A percentile compares a stretch with the other conserved stretches of the same genome.
Conservation (phyloP, 495 filamentous ascomycete genomes). For the Thermochaetoides thermophila region DNA sequence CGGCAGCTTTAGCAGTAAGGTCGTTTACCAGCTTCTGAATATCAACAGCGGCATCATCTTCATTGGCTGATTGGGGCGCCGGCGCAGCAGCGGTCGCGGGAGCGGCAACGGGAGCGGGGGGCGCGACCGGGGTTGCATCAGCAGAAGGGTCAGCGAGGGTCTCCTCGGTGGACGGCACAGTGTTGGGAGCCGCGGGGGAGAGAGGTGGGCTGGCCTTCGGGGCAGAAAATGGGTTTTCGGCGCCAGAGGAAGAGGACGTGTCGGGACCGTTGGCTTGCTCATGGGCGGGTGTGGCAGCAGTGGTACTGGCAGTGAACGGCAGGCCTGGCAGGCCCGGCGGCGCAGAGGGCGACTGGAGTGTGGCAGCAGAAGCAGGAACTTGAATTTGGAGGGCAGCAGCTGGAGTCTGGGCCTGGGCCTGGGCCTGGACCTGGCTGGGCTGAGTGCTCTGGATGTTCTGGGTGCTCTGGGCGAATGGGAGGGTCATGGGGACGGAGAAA, state of each 20-base stretch:
- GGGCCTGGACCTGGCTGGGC: too few relatives aligned
- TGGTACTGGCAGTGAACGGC: too few relatives aligned
- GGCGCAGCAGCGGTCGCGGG: constrained; percentile 9
- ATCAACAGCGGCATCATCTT: constrained; percentile 28
- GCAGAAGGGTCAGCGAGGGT: constrained; percentile 4
- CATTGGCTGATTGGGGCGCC: constrained; percentile 12
- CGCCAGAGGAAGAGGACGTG: constrained; percentile 8
- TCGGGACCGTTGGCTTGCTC: not conserved
- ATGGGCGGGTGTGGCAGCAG: too few relatives aligned
- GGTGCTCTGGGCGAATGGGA: too few relatives aligned
- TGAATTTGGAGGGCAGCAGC: constrained; percentile 10
- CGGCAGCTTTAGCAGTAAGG: constrained; percentile 33
- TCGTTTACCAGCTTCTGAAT: constrained; percentile 36
- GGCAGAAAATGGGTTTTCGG: constrained; percentile 6
- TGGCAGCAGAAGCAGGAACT: too few relatives aligned
- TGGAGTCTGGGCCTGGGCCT: constrained; percentile 14
- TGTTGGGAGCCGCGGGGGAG: constrained; percentile 3
- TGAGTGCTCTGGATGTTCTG: too few relatives aligned
- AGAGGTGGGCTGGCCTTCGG: constrained; percentile 9
- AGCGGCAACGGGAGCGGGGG: not conserved
- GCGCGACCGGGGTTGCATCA: constrained; percentile 4
- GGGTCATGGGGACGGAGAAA: constrained; percentile 19
- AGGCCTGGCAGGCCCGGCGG: too few relatives aligned
- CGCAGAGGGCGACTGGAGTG: too few relatives aligned
- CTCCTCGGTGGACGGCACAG: constrained; percentile 3